A percentile compares a stretch with the other conserved stretches of the same genome.
Evolutionary conservation across 345 rosid genomes (phyloP).

Genomic region (Dovyalis caffra): DNA sequence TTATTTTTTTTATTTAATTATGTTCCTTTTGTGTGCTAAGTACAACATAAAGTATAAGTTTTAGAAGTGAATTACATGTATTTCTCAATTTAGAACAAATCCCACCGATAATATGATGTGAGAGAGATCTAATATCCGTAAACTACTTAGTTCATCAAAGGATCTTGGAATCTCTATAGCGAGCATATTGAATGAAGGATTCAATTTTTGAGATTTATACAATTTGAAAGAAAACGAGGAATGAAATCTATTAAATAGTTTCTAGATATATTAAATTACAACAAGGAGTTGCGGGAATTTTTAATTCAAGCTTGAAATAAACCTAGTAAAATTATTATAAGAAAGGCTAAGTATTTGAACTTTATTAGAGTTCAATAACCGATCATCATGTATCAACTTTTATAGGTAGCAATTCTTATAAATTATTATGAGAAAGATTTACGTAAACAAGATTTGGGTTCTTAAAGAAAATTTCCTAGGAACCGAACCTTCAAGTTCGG

Average conservation of each 20-base stretch:
- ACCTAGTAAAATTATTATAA: slow-evolving; percentile 74
- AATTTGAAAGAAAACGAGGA: slow-evolving; percentile 64
- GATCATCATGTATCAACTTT: no score
- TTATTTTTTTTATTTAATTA: no score
- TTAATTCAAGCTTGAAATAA: slow-evolving; percentile 59
- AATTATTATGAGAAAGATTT: slow-evolving; percentile 59
- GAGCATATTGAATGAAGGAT: slow-evolving; percentile 55
- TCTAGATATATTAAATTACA: slow-evolving; percentile 61
- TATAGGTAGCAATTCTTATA: slow-evolving; percentile 69
- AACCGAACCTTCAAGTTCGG: no score
- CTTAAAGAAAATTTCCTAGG: no score
- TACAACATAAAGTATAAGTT: slow-evolving; percentile 57
- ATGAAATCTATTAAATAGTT: slow-evolving; percentile 53
- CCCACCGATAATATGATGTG: slow-evolving; percentile 70
- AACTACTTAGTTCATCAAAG: slow-evolving; percentile 45
- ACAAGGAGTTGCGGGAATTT: slow-evolving; percentile 57
- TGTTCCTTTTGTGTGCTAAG: no score
- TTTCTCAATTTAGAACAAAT: slow-evolving; percentile 72
- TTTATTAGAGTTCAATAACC: slow-evolving; percentile 49
- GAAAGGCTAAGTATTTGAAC: slow-evolving; percentile 75
- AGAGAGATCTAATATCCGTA: slow-evolving; percentile 74
- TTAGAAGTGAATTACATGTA: slow-evolving; percentile 61
- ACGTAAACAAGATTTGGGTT: slow-evolving; percentile 54
- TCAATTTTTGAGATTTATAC: slow-evolving; percentile 65
- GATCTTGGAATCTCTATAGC: slow-evolving; percentile 64